A percentile compares a stretch with the other conserved stretches of the same genome.
Conservation (phyloP, 805 yeast genomes). For the Sporopachydermia lactativora region DNA sequence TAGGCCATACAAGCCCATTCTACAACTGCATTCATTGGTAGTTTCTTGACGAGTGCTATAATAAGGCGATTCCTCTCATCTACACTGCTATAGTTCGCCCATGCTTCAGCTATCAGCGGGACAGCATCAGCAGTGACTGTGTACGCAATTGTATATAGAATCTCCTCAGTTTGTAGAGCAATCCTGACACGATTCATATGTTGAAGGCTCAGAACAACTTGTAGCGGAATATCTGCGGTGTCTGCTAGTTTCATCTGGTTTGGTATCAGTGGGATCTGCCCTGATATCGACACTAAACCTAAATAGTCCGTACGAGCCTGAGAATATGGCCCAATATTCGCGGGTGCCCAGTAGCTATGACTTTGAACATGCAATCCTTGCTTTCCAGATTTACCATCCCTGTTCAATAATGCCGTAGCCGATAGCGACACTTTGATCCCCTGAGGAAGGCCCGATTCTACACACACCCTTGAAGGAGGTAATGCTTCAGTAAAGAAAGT, state of each 20-base stretch:
- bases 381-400: slow-evolving; percentile 19
- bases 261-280: slow-evolving; percentile 84
- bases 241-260: slow-evolving; percentile 38
- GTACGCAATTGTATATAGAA: slow-evolving; percentile 41
- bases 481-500: slow-evolving; percentile 38
- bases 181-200: slow-evolving; percentile 53
- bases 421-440: slow-evolving; percentile 40
- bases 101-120: slow-evolving; percentile 22
- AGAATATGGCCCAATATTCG: slow-evolving; percentile 95
- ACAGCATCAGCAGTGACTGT: slow-evolving; percentile 25
- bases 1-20: slow-evolving; percentile 58
- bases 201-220: slow-evolving; percentile 50
- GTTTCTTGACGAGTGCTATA: slow-evolving; percentile 36
- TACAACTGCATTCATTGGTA: slow-evolving; percentile 51
- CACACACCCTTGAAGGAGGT: slow-evolving; percentile 87
- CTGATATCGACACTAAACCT: slow-evolving; percentile 55
- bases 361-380: slow-evolving; percentile 84
- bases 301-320: slow-evolving; percentile 49
- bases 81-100: slow-evolving; percentile 29
- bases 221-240: slow-evolving; percentile 16
- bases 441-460: slow-evolving; percentile 40
- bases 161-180: slow-evolving; percentile 31
- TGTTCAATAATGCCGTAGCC: slow-evolving; percentile 26
- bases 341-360: slow-evolving; percentile 95
- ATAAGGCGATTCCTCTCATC: slow-evolving; percentile 22